Evolutionary conservation across 495 filamentous ascomycete genomes (phyloP).

Genomic region (Tuber indicum): DNA sequence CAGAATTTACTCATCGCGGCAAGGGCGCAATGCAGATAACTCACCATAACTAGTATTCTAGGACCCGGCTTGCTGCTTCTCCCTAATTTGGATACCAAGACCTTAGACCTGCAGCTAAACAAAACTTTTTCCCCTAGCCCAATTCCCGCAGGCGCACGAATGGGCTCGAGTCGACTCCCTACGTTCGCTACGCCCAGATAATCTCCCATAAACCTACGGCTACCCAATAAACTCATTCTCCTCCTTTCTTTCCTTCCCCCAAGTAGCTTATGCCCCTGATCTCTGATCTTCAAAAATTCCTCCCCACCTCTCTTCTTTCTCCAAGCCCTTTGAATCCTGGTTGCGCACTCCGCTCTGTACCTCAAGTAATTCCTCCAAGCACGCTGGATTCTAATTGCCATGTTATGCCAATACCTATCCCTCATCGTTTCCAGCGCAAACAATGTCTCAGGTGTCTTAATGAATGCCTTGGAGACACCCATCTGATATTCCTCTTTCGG

Average conservation of each 20-base stretch:
- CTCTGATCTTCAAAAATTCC: conserved; percentile 78
- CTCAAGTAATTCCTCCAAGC: conserved; percentile 95
- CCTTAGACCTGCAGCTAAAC: conserved; percentile 85
- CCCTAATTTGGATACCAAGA: conserved; percentile 88
- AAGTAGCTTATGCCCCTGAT: conserved; percentile 80
- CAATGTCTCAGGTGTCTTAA: conserved; percentile 96
- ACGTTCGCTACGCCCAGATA: conserved; percentile 81
- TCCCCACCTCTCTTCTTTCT: conserved; percentile 79
- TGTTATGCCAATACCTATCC: conserved; percentile 97
- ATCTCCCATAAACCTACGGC: conserved; percentile 86
- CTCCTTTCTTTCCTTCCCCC: conserved; percentile 82
- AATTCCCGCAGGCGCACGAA: conserved; percentile 62
- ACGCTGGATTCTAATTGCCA: conserved; percentile 95
- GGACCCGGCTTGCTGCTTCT: conserved; percentile 88
- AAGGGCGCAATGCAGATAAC: conserved; percentile 26
- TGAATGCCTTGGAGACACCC: conserved; percentile 94
- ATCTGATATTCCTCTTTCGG: conserved; percentile 94
- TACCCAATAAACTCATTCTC: conserved; percentile 82
- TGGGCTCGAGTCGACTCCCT: conserved; percentile 72
- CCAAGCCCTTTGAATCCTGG: conserved; percentile 92
- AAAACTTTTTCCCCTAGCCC: conserved; percentile 62
- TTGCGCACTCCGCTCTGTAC: conserved; percentile 87
- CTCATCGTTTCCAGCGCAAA: conserved; percentile 98
- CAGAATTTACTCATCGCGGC: conserved; percentile 7
- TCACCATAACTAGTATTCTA: conserved; percentile 69